Conservation (phyloP, 805 yeast genomes). For the Maudiozyma pseudohumilis region DNA sequence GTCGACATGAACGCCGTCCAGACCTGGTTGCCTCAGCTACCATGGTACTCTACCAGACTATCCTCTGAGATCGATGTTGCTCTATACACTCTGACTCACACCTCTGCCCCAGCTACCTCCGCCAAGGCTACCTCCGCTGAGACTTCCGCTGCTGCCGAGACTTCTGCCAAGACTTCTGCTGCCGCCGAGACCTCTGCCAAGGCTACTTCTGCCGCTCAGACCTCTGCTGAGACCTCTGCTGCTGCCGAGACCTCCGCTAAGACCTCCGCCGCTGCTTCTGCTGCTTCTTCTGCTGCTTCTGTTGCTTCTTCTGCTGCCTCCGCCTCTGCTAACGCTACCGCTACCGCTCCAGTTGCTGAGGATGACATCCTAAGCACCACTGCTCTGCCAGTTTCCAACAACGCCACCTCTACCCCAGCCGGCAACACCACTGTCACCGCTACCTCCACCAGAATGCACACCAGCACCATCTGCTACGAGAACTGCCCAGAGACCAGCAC, state of each 20-base stretch:
- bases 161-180: background rate
- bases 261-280: background rate
- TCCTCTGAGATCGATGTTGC: slow-evolving; percentile 8
- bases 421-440: slow-evolving; percentile 1
- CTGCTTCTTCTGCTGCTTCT: background rate
- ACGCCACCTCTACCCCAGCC: background rate
- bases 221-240: slow-evolving; percentile 1
- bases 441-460: slow-evolving; percentile 1
- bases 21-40: slow-evolving; percentile 24
- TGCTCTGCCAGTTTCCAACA: background rate
- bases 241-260: background rate
- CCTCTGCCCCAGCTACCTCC: background rate
- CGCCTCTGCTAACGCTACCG: background rate
- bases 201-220: background rate
- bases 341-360: background rate
- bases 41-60: slow-evolving; percentile 26
- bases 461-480: slow-evolving; percentile 1
- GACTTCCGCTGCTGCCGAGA: background rate
- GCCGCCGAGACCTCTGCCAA: background rate
- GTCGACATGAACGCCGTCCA: slow-evolving; percentile 22
- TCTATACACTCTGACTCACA: background rate
- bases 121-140: background rate
- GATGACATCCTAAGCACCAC: background rate
- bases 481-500: slow-evolving; percentile 1
- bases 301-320: slow-evolving; percentile 1